These are phyloP conservation scores for Eucalyptus tenuipes DNA, from an alignment of 345 rosid species.

Conservation along the genomic window DNA sequence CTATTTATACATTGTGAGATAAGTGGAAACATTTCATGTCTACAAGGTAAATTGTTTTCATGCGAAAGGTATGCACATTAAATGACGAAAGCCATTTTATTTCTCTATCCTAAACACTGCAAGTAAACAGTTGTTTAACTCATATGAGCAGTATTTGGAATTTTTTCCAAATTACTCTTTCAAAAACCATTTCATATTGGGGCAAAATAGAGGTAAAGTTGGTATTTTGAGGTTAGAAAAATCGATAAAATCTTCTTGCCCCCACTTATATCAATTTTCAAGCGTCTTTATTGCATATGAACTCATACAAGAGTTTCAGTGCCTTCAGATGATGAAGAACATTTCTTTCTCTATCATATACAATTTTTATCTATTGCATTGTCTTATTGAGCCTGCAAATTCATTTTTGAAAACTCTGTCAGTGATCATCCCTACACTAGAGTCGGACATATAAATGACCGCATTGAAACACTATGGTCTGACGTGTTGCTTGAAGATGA, in stretches of 20 bases:
- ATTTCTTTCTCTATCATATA: not conserved
- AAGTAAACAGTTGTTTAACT: not conserved
- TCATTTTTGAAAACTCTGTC: not conserved
- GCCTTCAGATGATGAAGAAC: not conserved
- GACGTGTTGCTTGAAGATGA: not conserved
- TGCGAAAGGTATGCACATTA: accelerated
- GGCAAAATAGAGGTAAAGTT: not conserved
- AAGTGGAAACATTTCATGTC: not conserved
- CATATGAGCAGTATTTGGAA: not conserved
- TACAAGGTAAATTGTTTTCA: not conserved
- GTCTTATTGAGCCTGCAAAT: not conserved
- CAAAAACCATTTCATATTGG: not conserved
- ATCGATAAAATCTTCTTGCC: not conserved
- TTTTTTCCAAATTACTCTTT: not conserved
- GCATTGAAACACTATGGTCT: not conserved
- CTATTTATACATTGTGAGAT: not conserved
- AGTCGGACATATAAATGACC: not conserved
- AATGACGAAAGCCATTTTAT: not conserved
- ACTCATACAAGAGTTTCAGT: not conserved
- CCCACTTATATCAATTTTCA: not conserved
- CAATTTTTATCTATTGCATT: not conserved
- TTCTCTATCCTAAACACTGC: not conserved
- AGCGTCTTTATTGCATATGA: not conserved
- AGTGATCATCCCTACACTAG: not conserved
- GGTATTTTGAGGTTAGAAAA: not conserved